These are phyloP conservation scores for Coemansia sp. DNA, from an alignment of 192 early-diverging fungal species.

Conservation along the genomic window DNA sequence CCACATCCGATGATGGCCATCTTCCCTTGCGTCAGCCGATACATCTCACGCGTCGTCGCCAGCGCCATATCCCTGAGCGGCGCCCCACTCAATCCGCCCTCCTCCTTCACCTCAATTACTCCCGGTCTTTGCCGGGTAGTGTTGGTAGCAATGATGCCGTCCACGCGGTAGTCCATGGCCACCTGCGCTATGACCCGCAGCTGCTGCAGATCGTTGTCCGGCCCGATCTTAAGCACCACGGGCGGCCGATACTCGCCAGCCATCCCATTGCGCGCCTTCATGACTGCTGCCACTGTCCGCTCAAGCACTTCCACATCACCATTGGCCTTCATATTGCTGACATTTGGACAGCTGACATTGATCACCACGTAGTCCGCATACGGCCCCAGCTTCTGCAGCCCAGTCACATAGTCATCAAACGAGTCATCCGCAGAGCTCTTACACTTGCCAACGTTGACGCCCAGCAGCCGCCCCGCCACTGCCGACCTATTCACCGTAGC, in stretches of 20 bases:
- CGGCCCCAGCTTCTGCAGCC: conserved; percentile 67
- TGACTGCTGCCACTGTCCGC: conserved; percentile 65
- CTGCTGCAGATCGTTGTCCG: conserved; percentile 74
- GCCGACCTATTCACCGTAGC: conserved; percentile 58
- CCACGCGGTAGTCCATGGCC: conserved; percentile 65
- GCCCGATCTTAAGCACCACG: conserved; percentile 87
- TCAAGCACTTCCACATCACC: conserved; percentile 72
- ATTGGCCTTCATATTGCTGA: conserved; percentile 72
- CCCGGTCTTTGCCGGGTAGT: conserved; percentile 77
- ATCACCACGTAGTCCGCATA: conserved; percentile 88
- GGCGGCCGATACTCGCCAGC: conserved; percentile 59
- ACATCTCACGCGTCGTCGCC: conserved; percentile 67
- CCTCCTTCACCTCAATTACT: conserved; percentile 57
- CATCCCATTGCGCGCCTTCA: conserved; percentile 52
- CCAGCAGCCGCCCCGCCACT: conserved; percentile 60
- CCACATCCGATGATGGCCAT: conserved; percentile 89
- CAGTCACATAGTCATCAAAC: conserved; percentile 78
- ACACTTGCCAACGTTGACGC: conserved; percentile 89
- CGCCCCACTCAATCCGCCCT: conserved; percentile 81
- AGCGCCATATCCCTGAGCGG: conserved; percentile 75
- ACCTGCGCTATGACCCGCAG: conserved; percentile 78
- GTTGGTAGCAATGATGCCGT: conserved; percentile 88
- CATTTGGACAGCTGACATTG: conserved; percentile 88
- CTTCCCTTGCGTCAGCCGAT: conserved; percentile 67
- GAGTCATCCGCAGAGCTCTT: conserved; percentile 68